Evolutionary conservation across 768 basidiomycete genomes (phyloP).

Genomic region (Cystobasidiopsis lactophilus): DNA sequence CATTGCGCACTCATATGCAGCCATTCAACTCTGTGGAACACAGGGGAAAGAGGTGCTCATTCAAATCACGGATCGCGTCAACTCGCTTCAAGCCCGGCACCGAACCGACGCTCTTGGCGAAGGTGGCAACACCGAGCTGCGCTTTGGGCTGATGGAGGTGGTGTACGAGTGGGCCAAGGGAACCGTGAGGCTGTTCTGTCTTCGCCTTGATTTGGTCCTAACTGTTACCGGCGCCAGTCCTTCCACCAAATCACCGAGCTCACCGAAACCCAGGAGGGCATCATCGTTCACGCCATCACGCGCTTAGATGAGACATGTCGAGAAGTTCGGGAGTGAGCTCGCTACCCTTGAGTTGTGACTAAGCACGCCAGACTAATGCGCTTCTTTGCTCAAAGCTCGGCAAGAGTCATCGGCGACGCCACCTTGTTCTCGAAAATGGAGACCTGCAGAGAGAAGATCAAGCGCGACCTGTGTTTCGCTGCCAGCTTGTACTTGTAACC

Average conservation of each 20-base stretch:
- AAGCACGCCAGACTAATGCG: too few species aligned
- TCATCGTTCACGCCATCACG: constrained; percentile 87
- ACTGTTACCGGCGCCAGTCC: constrained; percentile 49
- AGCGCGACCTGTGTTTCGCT: constrained; percentile 21
- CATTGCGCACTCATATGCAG: background rate
- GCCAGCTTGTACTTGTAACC: too few species aligned
- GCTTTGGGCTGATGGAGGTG: constrained; percentile 80
- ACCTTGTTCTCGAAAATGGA: constrained; percentile 97
- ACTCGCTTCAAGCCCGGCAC: constrained; percentile 44
- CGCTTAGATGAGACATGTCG: constrained; percentile 89
- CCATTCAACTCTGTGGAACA: too few species aligned
- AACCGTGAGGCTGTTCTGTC: constrained; percentile 41
- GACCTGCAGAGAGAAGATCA: constrained; percentile 75
- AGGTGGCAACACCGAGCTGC: constrained; percentile 35
- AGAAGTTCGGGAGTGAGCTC: constrained; percentile 87
- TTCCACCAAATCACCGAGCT: constrained; percentile 81
- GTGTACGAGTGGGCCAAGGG: constrained; percentile 99
- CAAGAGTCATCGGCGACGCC: constrained; percentile 91
- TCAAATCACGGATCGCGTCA: constrained; percentile 54
- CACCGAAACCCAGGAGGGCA: constrained; percentile 90
- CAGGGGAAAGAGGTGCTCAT: constrained; percentile 53
- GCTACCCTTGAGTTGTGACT: too few species aligned
- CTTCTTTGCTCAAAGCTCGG: too few species aligned
- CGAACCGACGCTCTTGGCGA: constrained; percentile 54
- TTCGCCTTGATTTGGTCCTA: background rate